Evolutionary conservation across 2,329 filamentous ascomycete species (phyloP), one percentile per base, ranked within the genome.

Genomic region (Ciborinia camelliae): DNA sequence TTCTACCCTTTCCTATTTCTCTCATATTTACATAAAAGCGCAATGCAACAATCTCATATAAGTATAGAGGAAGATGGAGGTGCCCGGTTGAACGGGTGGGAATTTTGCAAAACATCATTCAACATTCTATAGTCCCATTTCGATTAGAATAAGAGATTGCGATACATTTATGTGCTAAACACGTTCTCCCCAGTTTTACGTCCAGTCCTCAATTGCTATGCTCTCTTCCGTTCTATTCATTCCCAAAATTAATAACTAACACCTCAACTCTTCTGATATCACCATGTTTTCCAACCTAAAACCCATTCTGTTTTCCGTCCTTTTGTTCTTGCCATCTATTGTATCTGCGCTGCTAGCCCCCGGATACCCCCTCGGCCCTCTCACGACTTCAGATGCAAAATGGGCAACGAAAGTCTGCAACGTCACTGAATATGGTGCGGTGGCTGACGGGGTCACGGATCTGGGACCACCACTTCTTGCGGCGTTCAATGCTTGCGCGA

Each of bases 371-470:
- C 63, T 72, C 15, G 71, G 71, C 2, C 71, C 71, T 10, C 68
- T 64, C 8, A 71, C 69, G 4, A 45, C 69, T 23, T 65, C 70
- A 28, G 61, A 28, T n/a, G 32, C 63, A 1, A 72, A 72, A 54
- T 51, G 51, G 47, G 66, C 64, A 12, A 63, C 55, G 20, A 68
- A 68, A 35, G 62, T 76, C 20, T 82, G 80, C 73, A 77, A 79
- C 70, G 79, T 82, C 47, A 74, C 78, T 52, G 70, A 77, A 41
- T 81, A 81, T 68, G 80, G 80, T 14, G 80, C 75, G 20, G 76
- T 75, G n/a, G 78, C 79, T 1, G 79, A 81, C 66, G 77, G 78
- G 59, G 70, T 72, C 23, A 81, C 78, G 1, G 80, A 81, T 68
- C 70, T 82, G 50, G 79, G 79, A 1, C 74, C 76, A 10, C 75